Base-by-base conservation (phyloP, 1,139 yeast genomes). In the Pneumocystis sp. region DNA sequence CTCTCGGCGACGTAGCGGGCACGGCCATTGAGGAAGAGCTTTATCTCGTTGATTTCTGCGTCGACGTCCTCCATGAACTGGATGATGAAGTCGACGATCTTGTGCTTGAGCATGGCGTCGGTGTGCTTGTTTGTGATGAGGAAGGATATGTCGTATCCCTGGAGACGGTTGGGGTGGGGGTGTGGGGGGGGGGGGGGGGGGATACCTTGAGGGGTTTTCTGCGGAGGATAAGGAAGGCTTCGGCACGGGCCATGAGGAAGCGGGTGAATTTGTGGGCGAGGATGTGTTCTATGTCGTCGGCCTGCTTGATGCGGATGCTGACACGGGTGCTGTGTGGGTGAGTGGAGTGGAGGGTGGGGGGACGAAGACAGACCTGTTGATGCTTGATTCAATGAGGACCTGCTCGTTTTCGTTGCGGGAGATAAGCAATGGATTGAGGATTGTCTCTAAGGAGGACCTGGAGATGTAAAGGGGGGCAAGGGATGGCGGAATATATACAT, bases 51-150 rank as follows among this genome's bases (percentile, higher is more conserved):
- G 73, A 93, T 95, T 76, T 93, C 99, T 78, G 91, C 93, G 76
- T 93, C 99, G 35, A 93, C 98, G 73, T 91, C 98, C 76, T 93
- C 98, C 98, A 93, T 91, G 75, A 95, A 93, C 78, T 93, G 97
- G 72, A 93, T 89, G 72, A 93, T 90, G 74, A 93, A 93, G 76
- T 93, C 98, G 63, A 93, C 96, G 73, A 93, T 82, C 76, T 95
- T 95, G 73, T 87, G 93, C 78, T 95, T 93, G 76, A 91, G 82
- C 96, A 93, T 90, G 71, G 87, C 87, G 76, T 93, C 97, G 12
- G 97, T 90, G 76, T 93, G 98, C 77, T 85, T 85, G 76, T 93
- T 93, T 57, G 98, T 93, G 71, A 93, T 84, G 74, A 93, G 81
- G 74, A 93, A 95, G 31, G 97, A 89, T 69, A 93, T 90, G 74